phyloP scores from a whole-genome alignment of 2,329 filamentous ascomycete species.

The Chalaropsis ovoidea region DNA sequence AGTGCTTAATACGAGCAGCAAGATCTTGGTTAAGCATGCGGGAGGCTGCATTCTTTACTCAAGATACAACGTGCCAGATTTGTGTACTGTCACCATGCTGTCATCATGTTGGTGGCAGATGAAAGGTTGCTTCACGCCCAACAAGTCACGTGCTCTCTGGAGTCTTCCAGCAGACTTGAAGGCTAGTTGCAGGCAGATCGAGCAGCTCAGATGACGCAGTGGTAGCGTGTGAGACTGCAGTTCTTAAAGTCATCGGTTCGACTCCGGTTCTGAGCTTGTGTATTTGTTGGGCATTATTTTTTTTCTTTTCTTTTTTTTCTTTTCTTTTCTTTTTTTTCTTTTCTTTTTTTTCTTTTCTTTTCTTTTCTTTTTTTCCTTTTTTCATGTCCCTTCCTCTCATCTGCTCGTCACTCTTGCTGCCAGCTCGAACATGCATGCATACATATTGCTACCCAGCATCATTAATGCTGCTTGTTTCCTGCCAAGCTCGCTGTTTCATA shows the following conservation, averaged over 20 bases:
- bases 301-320: constrained; percentile 12
- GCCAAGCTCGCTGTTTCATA: too few species aligned
- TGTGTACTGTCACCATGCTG: too few species aligned
- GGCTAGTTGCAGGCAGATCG: neutral
- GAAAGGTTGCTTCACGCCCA: too few species aligned
- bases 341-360: neutral
- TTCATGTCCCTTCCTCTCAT: too few species aligned
- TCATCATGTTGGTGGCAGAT: too few species aligned
- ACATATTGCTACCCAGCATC: too few species aligned
- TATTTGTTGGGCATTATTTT: constrained; percentile 7
- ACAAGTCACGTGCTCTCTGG: neutral
- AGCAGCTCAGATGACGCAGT: constrained; percentile 23
- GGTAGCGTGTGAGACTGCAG: constrained; percentile 25
- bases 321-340: neutral
- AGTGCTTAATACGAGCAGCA: neutral
- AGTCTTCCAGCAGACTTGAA: neutral
- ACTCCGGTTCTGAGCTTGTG: constrained; percentile 25
- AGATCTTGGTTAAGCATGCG: neutral
- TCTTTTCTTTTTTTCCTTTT: too few species aligned
- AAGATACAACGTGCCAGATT: too few species aligned
- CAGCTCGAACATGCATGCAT: too few species aligned
- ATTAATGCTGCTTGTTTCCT: too few species aligned
- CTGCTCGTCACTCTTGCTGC: too few species aligned
- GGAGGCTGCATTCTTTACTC: neutral
- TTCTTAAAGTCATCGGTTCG: constrained; percentile 25